Conservation (phyloP, 2,329 filamentous ascomycete species). For the Cladosporium sp. region DNA sequence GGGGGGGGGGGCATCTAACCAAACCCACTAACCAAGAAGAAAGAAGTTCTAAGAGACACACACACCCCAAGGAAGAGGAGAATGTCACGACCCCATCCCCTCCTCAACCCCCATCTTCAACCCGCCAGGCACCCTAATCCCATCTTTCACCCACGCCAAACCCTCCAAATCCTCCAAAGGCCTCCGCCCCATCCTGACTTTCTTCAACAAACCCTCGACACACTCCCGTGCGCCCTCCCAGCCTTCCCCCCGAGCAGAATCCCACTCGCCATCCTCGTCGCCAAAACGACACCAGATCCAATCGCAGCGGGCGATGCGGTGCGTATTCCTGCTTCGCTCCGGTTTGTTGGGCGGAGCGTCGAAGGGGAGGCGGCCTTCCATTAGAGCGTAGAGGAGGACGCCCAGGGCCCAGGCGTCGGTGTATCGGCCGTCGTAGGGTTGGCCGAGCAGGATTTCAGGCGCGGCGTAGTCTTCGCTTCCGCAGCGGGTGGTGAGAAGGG, state of each 20-base stretch:
- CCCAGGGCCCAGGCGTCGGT: slow-evolving; percentile 95
- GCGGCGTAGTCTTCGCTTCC: slow-evolving; percentile 97
- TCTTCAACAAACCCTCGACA: slow-evolving; percentile 78
- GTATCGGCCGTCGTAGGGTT: slow-evolving; percentile 85
- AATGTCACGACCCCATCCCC: slow-evolving; percentile 20
- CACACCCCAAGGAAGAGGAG: too few species aligned
- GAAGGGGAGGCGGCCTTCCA: slow-evolving; percentile 90
- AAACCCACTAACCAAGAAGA: too few species aligned
- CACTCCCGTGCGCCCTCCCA: slow-evolving; percentile 72
- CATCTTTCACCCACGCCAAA: slow-evolving; percentile 70
- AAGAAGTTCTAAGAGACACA: too few species aligned
- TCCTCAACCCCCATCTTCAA: slow-evolving; percentile 51
- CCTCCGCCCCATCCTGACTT: slow-evolving; percentile 71
- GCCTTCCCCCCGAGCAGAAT: slow-evolving; percentile 59
- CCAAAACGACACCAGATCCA: slow-evolving; percentile 92
- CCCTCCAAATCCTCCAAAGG: slow-evolving; percentile 67
- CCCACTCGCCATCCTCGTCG: slow-evolving; percentile 81
- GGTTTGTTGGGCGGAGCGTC: slow-evolving; percentile 79
- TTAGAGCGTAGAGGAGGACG: slow-evolving; percentile 84
- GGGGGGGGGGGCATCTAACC: too few species aligned
- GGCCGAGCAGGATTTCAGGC: slow-evolving; percentile 91
- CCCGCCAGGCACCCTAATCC: slow-evolving; percentile 62
- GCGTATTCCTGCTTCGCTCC: slow-evolving; percentile 67
- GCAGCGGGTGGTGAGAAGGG: slow-evolving; percentile 87
- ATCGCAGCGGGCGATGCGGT: slow-evolving; percentile 91